Evolutionary conservation across 1,284 basidiomycete species (phyloP), one percentile per base, ranked within the genome.

Genomic region (Rugiboletus extremiorientalis): DNA sequence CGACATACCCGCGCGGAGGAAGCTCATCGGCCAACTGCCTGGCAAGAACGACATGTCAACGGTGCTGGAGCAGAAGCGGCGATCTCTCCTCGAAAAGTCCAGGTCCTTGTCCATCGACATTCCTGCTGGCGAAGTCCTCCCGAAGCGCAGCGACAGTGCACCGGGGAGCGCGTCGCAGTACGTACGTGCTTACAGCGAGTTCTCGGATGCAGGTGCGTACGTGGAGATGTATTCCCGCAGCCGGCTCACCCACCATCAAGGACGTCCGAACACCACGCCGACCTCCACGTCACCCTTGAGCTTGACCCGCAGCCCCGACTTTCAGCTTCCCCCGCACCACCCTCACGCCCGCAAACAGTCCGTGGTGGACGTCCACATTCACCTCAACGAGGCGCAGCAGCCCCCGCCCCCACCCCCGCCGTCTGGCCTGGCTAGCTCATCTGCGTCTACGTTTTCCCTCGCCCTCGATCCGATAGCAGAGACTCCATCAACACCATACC

Each of bases 311-410:
- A 79, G 81, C 8, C 76, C 83, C 44, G 67, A 79, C 16, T 76
- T 86, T 28, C 74, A 79, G 15, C 72, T 88, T 0, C 78, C 84
- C 2, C 74, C 82, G 4, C 79, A 83, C 40, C 90, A 92, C 64
- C 89, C 90, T 0, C 89, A 92, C 62, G 89, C 87, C 0, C 83
- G 90, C 40, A 92, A 92, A 69, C 77, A 83, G 28, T 91, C 88
- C 20, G 71, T 89, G 6, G 56, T 84, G 18, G 86, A 88, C 61
- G 82, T 79, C 4, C 79, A 82, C 45, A 65, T 80, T 8, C 75
- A 80, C 38, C 61, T 80, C 16, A 74, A 63, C 33, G 71, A 72
- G 45, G 56, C 72, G 16, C 61, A 69, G 27, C 67, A 65, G 28
- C 68, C 59, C 3, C 60, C 71, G 18, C 69, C n/a, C n/a, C n/a